Evolutionary conservation across 306 rosid genomes (phyloP).

Genomic region (Leucaena leucocephala): DNA sequence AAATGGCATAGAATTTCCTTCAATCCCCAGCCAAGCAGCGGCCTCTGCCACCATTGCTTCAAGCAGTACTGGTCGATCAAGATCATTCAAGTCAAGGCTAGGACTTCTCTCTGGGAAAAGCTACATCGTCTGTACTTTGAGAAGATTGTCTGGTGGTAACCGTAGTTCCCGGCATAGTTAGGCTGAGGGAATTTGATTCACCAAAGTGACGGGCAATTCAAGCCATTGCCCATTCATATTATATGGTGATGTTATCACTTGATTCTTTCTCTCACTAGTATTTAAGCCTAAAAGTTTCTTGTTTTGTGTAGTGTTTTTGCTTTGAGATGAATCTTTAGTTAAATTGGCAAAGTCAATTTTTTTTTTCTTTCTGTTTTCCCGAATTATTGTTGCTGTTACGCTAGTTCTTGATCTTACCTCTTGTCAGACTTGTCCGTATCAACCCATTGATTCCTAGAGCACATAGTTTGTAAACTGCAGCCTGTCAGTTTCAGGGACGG

Average conservation of each 20-base stretch:
- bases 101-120: slow-evolving; percentile 68
- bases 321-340: slow-evolving; percentile 51
- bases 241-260: slow-evolving; percentile 47
- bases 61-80: slow-evolving; percentile 54
- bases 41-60: slow-evolving; percentile 46
- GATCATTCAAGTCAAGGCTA: slow-evolving; percentile 73
- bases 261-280: slow-evolving; percentile 42
- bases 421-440: slow-evolving; percentile 1
- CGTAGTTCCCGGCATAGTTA: slow-evolving; percentile 57
- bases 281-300: slow-evolving; percentile 42
- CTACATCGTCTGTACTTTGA: slow-evolving; percentile 69
- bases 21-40: slow-evolving; percentile 47
- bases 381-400: background rate
- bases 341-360: slow-evolving; percentile 30
- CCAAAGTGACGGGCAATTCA: slow-evolving; percentile 20
- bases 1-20: slow-evolving; percentile 58
- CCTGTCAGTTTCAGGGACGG: background rate
- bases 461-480: background rate
- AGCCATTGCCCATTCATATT: slow-evolving; percentile 31
- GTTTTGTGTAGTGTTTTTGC: slow-evolving; percentile 58
- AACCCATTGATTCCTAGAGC: background rate
- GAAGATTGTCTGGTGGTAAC: slow-evolving; percentile 80
- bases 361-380: background rate
- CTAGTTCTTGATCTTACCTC: too few species aligned
- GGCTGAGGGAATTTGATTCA: slow-evolving; percentile 32